Evolutionary conservation across 2,329 filamentous ascomycete genomes (phyloP), one percentile per base, ranked within the genome.

Genomic region (Pochonia chlamydosporia): DNA sequence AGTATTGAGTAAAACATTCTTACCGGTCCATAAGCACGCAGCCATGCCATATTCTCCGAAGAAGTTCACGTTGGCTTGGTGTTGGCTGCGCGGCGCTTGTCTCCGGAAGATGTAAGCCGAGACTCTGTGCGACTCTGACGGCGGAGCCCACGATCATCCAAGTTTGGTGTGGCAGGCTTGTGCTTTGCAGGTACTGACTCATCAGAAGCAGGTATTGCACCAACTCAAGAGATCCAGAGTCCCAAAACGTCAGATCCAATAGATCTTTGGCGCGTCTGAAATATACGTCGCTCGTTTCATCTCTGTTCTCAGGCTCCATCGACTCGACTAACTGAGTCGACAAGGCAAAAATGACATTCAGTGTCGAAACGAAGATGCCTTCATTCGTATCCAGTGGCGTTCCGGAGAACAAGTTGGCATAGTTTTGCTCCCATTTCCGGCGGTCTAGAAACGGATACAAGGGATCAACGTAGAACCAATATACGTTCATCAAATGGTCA

Each of bases 121-220:
- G 47, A 0, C 71, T 69, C 43, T 75, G 70, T 0, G 73, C 73
- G 14, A 68, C 73, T 1, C 72, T 63, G 14, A 75, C 66, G 0
- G 71, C 72, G 4, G 70, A 59, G 0, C 72, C 72, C 0, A 72
- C 68, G 4, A 71, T 65, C 57, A 75, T 73, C 73, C 73, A 76
- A 2, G 70, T 74, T 48, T 73, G 68, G 48, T 75, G 69, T 0
- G 70, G 66, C 5, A 67, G 66, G 11, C 72, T 66, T 0, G 73
- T 75, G 40, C 73, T 72, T 37, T 75, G 73, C 0, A 75, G 56
- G 48, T 75, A 76, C 39, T 74, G 72, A 10, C 68, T 70, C 49
- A 72, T 71, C 5, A 76, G 57, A 0, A 76, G 55, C 1, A 75
- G 56, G 39, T 68, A 74, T 51, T 76, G 73, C 1, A 76, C 68